Percentiles rank a stretch among this genome's conserved stretches.
These are phyloP conservation scores for Kwoniella sp. DNA, from an alignment of 768 basidiomycete genomes.

Conservation along the genomic window DNA sequence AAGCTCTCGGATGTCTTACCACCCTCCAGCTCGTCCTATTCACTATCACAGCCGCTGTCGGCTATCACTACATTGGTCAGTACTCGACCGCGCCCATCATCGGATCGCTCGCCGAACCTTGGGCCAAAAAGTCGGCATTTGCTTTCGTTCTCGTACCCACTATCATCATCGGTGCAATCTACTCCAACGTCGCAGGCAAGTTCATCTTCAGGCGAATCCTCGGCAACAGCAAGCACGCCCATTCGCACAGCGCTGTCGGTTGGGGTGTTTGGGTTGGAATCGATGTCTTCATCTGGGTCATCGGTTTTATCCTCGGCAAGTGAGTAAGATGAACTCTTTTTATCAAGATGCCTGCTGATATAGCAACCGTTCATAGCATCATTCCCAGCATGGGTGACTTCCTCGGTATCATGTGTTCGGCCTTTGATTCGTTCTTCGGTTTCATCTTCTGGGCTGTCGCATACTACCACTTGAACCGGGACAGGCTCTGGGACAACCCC, in stretches of 20 bases:
- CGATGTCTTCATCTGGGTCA: constrained; percentile 42
- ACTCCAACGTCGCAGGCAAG: constrained; percentile 48
- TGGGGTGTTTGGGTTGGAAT: constrained; percentile 47
- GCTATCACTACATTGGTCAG: constrained; percentile 48
- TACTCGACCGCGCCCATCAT: constrained; percentile 48
- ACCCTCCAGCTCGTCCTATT: constrained; percentile 43
- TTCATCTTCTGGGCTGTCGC: constrained; percentile 53
- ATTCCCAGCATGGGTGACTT: constrained; percentile 51
- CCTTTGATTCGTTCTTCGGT: constrained; percentile 50
- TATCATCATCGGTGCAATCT: constrained; percentile 47
- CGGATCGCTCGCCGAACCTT: constrained; percentile 47
- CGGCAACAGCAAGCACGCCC: constrained; percentile 34
- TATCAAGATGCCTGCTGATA: background rate
- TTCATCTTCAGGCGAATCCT: constrained; percentile 48
- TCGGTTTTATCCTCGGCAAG: constrained; percentile 46
- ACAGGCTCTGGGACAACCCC: constrained; percentile 23
- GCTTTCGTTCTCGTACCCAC: constrained; percentile 49
- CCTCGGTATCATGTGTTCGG: constrained; percentile 42
- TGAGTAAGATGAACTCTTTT: constrained; percentile 14
- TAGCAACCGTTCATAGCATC: constrained; percentile 22
- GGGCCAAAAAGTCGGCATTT: constrained; percentile 46
- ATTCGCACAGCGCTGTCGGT: constrained; percentile 41
- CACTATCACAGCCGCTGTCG: constrained; percentile 43
- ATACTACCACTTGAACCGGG: constrained; percentile 46
- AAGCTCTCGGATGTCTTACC: constrained; percentile 48